A percentile compares a stretch with the other conserved stretches of the same genome.
These are phyloP conservation scores for Glycine latifolia DNA, from an alignment of 306 rosid genomes.

Conservation along the genomic window DNA sequence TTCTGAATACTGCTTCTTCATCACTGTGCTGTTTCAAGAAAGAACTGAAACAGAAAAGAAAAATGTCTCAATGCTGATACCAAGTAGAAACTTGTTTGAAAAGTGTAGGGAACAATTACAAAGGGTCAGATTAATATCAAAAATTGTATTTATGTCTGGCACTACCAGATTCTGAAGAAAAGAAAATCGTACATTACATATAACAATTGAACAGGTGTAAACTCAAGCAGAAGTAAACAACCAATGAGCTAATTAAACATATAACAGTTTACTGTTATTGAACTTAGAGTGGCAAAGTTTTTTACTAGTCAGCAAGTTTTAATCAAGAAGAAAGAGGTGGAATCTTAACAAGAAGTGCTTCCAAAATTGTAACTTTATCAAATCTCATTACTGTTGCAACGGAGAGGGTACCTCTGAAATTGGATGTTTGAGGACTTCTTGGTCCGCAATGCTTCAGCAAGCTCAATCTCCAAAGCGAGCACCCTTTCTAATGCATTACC, in stretches of 20 bases:
- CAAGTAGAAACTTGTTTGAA: not conserved
- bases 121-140: not conserved
- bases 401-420: slow-evolving; percentile 80
- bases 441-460: slow-evolving; percentile 86
- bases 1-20: slow-evolving; percentile 88
- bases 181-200: not conserved
- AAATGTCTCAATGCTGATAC: slow-evolving; percentile 6
- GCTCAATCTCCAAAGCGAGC: slow-evolving; percentile 94
- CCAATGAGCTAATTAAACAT: too few species aligned
- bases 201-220: not conserved
- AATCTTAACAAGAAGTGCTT: not conserved
- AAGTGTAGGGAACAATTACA: too few species aligned
- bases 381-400: slow-evolving; percentile 24
- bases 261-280: not conserved
- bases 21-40: slow-evolving; percentile 90
- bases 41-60: slow-evolving; percentile 62
- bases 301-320: slow-evolving; percentile 5
- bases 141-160: not conserved
- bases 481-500: slow-evolving; percentile 96
- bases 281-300: not conserved
- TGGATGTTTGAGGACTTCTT: slow-evolving; percentile 77
- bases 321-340: slow-evolving; percentile 11
- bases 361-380: slow-evolving; percentile 36
- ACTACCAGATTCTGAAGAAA: not conserved
- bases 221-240: not conserved